Evolutionary conservation across 192 early-diverging fungal species (phyloP), one percentile per base, ranked within the genome.

Genomic region (Entophlyctis helioformis): DNA sequence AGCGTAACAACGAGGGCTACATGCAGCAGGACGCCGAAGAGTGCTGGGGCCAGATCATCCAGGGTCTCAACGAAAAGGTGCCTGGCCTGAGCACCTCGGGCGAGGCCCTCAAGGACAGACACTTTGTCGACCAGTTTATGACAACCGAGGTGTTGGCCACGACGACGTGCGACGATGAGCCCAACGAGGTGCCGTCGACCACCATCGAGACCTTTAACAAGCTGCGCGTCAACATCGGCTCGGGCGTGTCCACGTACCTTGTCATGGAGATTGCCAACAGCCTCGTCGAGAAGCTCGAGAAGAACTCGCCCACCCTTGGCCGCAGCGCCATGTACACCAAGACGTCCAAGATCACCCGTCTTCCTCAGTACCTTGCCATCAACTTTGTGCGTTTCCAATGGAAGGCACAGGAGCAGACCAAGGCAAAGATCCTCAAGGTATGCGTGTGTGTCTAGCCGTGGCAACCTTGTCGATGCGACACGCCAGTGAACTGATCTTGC

Each of bases 21-120:
- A 73, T 82, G 64, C 96, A 98, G 63, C 96, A 98, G 62, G 96
- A 98, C 59, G 96, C 96, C 1, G 91, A 98, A 58, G 96, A 98
- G 56, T 96, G 86, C 63, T 97, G 90, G 91, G 82, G 79, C 53
- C 74, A 92, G 58, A 56, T 97, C 22, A 57, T 97, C 15, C 73
- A 79, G 0, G 71, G 73, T 1, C 55, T 97, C 31, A 69, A 69
- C 16, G 60, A 75, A 29, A 81, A 74, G 45, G 67, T 80, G 8
- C 75, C 65, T 1, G 74, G 74, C 5, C 45, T 70, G 20, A 51
- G 43, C 10, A 16, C 33, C 15, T 54, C 54, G 27, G 71, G 71
- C 0, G 51, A 59, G n/a, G 15, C 48, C 1, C 47, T 60, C 24
- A 45, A 29, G 19, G 51, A 54, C 18, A 58, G 66, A 24, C 66